These are phyloP conservation scores for Camelina hispida DNA, from an alignment of 345 rosid species.

Conservation along the genomic window DNA sequence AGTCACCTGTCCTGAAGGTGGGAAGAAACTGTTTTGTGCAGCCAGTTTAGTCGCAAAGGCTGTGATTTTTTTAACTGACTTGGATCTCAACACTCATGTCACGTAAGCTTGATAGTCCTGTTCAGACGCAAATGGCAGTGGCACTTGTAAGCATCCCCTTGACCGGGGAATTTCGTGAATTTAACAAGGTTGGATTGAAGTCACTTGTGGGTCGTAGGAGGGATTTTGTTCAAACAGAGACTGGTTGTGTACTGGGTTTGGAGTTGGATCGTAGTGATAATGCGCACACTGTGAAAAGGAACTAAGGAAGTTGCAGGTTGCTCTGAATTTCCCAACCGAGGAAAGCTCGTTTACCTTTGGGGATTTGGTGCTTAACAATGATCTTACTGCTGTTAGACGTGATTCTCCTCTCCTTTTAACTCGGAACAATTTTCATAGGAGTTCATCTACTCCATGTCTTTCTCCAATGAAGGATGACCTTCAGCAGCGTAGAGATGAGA, in stretches of 20 bases:
- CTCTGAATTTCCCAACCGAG: slow-evolving; percentile 71
- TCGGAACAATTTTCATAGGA: slow-evolving; percentile 68
- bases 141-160: slow-evolving; percentile 66
- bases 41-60: slow-evolving; percentile 45
- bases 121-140: slow-evolving; percentile 93
- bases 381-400: slow-evolving; percentile 74
- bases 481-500: slow-evolving; percentile 68
- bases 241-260: slow-evolving; percentile 84
- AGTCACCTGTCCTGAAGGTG: slow-evolving; percentile 40
- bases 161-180: slow-evolving; percentile 60
- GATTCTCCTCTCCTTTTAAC: slow-evolving; percentile 81
- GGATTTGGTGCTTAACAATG: slow-evolving; percentile 75
- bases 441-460: slow-evolving; percentile 84
- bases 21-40: slow-evolving; percentile 49
- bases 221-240: slow-evolving; percentile 85
- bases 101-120: slow-evolving; percentile 79
- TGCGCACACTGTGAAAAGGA: slow-evolving; percentile 82
- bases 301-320: slow-evolving; percentile 82
- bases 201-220: slow-evolving; percentile 70
- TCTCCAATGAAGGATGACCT: slow-evolving; percentile 62
- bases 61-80: slow-evolving; percentile 9
- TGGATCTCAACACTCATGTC: slow-evolving; percentile 63
- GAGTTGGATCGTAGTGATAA: slow-evolving; percentile 82
- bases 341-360: slow-evolving; percentile 79
- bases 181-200: slow-evolving; percentile 56